Evolutionary conservation across 495 filamentous ascomycete genomes (phyloP).

Genomic region (Podospora pseudopauciseta): DNA sequence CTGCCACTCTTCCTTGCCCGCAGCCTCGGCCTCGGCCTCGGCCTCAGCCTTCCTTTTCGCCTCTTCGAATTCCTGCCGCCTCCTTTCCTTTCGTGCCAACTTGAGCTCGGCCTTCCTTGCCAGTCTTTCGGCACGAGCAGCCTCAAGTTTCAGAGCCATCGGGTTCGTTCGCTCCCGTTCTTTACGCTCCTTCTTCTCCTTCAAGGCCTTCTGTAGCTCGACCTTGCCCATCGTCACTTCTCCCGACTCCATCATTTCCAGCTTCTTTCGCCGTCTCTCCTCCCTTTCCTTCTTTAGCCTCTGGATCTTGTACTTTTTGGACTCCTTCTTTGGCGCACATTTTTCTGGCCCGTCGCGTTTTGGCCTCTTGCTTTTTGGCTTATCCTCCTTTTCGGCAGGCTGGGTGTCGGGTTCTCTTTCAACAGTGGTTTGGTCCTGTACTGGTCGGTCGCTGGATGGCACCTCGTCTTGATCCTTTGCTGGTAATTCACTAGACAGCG

Average conservation of each 20-base stretch:
- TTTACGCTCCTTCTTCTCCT: not conserved
- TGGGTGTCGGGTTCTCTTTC: too few species aligned
- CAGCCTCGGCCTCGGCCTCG: not conserved
- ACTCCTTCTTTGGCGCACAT: not conserved
- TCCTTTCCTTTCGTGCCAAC: not conserved
- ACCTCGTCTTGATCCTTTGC: too few species aligned
- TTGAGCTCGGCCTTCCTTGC: not conserved
- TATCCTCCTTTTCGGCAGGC: not conserved
- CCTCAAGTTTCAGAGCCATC: not conserved
- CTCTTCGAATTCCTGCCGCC: not conserved
- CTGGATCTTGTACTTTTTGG: not conserved
- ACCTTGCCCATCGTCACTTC: not conserved
- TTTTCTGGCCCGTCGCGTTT: not conserved
- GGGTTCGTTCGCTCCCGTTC: constrained; percentile 8
- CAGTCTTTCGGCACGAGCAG: not conserved
- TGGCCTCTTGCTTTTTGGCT: not conserved
- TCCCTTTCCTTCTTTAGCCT: not conserved
- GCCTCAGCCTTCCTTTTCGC: constrained; percentile 2
- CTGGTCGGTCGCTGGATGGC: too few species aligned
- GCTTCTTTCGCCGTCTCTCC: constrained; percentile 5
- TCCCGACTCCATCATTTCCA: not conserved
- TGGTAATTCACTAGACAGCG: not conserved
- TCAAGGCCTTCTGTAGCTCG: not conserved
- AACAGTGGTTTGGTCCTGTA: too few species aligned
- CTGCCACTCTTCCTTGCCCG: constrained; percentile 22